Base-by-base conservation (phyloP, 2,329 filamentous ascomycete genomes). In the Acrodontium crateriforme region DNA sequence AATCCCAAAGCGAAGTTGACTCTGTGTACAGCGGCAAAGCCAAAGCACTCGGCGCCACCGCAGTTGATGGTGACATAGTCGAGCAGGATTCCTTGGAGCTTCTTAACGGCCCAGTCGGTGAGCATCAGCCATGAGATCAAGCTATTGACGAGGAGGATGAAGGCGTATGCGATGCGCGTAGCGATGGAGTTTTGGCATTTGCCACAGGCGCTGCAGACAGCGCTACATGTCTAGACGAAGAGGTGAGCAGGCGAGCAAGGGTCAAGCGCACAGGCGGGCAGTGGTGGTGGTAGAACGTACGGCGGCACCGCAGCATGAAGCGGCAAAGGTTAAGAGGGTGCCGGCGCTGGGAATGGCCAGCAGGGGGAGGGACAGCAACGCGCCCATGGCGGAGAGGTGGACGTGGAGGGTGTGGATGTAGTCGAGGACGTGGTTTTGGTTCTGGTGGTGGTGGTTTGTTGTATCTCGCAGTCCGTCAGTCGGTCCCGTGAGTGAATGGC, bases 41-140 rank as follows among this genome's bases (percentile, higher is more conserved):
- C 89, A 51, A 91, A 80, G 54, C 89, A 98, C 50, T 87, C 71
- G 42, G 87, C 81, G 27, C 80, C 85, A 11, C 34, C 52, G 53
- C 89, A 98, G 48, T 78, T 78, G 50, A 98, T 92, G 47, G 83
- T 84, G 62, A 98, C 85, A 51, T 94, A 95, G 58, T 95, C 84
- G 40, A 98, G 69, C 9, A 83, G 89, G 30, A 95, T 65, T 40
- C 91, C 74, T 58, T 95, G 76, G 5, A 98, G 67, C 54, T 95
- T 95, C 48, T 93, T 82, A 52, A 98, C 81, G 18, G 89, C 89
- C 89, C 89, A 98, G 29, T 84, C 82, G 13, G 89, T 98, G 60
- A 98, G 83, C 83, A 95, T 93, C 44, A 98, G 82, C 89, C 89
- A 98, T 18, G 89, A 87, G 28, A 95, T 55, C 40, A 95, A 93